Percentiles rank a stretch among this genome's conserved stretches.
Conservation (phyloP, 2,329 filamentous ascomycete genomes). For the Fusarium algeriense region DNA sequence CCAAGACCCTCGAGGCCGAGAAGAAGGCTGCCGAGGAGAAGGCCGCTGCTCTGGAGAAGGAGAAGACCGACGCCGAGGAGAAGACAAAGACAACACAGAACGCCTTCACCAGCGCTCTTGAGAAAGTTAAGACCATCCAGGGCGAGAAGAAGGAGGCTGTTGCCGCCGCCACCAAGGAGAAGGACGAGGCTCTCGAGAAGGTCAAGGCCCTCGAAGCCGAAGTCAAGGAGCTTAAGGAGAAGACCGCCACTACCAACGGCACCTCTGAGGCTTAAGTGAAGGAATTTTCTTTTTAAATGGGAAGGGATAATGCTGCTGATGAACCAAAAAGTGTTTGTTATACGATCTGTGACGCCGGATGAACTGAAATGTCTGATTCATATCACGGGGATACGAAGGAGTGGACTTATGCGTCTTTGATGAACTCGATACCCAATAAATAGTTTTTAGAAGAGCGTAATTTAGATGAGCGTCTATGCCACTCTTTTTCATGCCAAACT, state of each 20-base stretch:
- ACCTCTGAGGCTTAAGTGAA: slow-evolving; percentile 30
- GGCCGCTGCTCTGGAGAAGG: slow-evolving; percentile 15
- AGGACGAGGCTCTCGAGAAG: slow-evolving; percentile 35
- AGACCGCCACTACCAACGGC: slow-evolving; percentile 33
- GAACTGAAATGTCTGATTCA: slow-evolving; percentile 45
- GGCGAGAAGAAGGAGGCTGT: slow-evolving; percentile 38
- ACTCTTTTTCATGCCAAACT: slow-evolving; percentile 35
- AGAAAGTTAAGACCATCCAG: slow-evolving; percentile 24
- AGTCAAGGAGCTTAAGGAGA: slow-evolving; percentile 38
- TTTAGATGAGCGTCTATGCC: slow-evolving; percentile 42
- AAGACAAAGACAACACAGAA: slow-evolving; percentile 31
- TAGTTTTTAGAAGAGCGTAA: slow-evolving; percentile 44
- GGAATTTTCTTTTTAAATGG: slow-evolving; percentile 5
- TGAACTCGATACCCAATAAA: slow-evolving; percentile 50
- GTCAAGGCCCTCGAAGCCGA: slow-evolving; percentile 36
- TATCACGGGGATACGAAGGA: slow-evolving; percentile 49
- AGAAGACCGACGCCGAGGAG: slow-evolving; percentile 29
- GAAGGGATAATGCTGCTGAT: slow-evolving; percentile 32
- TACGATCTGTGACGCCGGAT: slow-evolving; percentile 43
- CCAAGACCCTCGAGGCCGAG: slow-evolving; percentile 16
- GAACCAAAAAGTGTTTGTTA: slow-evolving; percentile 38
- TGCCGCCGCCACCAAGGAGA: slow-evolving; percentile 27
- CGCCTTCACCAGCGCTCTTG: slow-evolving; percentile 23
- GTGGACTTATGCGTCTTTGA: slow-evolving; percentile 48
- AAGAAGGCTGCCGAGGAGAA: slow-evolving; percentile 15